These are phyloP conservation scores for Pseudohalonectria lignicola DNA, from an alignment of 2,329 filamentous ascomycete species.

Conservation along the genomic window DNA sequence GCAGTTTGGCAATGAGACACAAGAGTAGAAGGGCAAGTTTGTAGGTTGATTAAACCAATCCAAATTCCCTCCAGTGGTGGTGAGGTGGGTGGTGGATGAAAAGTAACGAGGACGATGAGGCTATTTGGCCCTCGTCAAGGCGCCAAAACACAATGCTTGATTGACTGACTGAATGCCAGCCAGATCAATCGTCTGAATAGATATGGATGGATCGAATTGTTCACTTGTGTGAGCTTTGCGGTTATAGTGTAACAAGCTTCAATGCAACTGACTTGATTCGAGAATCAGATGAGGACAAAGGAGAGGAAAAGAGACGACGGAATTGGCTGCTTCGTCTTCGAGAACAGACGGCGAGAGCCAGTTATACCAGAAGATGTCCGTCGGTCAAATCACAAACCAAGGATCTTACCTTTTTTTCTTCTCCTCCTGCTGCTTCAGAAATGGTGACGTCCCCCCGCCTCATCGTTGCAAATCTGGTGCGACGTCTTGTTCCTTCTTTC, in stretches of 20 bases:
- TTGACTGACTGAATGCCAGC: conserved; percentile 1
- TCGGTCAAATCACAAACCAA: background rate
- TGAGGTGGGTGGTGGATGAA: too few relatives aligned
- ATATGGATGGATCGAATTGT: background rate
- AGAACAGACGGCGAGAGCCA: conserved; percentile 5
- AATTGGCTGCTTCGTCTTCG: background rate
- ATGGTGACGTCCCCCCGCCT: background rate
- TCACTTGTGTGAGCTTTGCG: too few relatives aligned
- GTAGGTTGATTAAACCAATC: too few relatives aligned
- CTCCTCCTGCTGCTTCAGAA: background rate
- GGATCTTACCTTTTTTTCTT: too few relatives aligned
- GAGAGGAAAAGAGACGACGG: background rate
- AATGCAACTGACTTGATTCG: background rate
- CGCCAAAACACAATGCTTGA: conserved; percentile 1
- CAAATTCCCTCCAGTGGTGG: too few relatives aligned
- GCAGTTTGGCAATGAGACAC: too few relatives aligned
- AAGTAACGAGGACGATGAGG: conserved; percentile 1
- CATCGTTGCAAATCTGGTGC: background rate
- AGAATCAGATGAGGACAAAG: background rate
- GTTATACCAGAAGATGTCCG: conserved; percentile 7
- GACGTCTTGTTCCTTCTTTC: background rate
- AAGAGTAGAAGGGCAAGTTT: too few relatives aligned
- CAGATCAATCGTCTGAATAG: too few relatives aligned
- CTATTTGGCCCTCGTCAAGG: background rate
- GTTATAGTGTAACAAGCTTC: too few relatives aligned